Conservation (phyloP, 805 yeast genomes). For the Suhomyces kilbournensis region DNA sequence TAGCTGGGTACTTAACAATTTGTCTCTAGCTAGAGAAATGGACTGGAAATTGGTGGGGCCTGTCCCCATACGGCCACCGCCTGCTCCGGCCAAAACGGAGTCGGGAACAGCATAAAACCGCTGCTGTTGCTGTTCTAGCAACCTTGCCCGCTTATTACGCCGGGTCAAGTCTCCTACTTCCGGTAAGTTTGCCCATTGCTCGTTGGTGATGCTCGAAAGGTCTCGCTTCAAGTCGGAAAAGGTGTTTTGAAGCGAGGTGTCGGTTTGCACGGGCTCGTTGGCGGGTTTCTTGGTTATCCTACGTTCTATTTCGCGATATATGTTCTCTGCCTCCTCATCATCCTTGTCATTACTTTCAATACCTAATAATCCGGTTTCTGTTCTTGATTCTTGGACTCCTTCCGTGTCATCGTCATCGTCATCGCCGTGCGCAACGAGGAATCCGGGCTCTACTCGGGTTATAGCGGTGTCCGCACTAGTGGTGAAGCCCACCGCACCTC, state of each 20-base stretch:
- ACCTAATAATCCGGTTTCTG: constrained; percentile 24
- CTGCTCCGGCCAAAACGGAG: constrained; percentile 44
- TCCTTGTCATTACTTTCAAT: constrained; percentile 39
- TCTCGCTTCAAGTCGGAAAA: constrained; percentile 61
- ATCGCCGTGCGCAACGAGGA: constrained; percentile 26
- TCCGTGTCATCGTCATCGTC: constrained; percentile 22
- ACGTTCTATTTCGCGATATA: constrained; percentile 67
- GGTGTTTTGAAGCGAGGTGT: not conserved
- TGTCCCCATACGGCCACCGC: constrained; percentile 9
- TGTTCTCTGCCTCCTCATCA: constrained; percentile 74
- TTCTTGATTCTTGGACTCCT: constrained; percentile 26
- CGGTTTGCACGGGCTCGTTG: not conserved
- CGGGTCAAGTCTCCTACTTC: constrained; percentile 87
- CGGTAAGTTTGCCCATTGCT: constrained; percentile 80
- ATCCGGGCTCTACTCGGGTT: constrained; percentile 3
- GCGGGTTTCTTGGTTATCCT: constrained; percentile 30
- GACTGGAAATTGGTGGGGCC: constrained; percentile 45
- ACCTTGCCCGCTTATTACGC: constrained; percentile 68
- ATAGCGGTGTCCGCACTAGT: constrained; percentile 76
- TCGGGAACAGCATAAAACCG: constrained; percentile 86
- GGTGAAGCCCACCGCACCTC: constrained; percentile 94
- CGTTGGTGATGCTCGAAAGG: constrained; percentile 54
- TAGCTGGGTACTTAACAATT: constrained; percentile 52
- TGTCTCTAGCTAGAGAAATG: constrained; percentile 63
- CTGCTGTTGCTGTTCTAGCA: constrained; percentile 57